These are phyloP conservation scores for Globisporangium takayamanum DNA, from an alignment of 352 stramenopile genomes.

Conservation along the genomic window DNA sequence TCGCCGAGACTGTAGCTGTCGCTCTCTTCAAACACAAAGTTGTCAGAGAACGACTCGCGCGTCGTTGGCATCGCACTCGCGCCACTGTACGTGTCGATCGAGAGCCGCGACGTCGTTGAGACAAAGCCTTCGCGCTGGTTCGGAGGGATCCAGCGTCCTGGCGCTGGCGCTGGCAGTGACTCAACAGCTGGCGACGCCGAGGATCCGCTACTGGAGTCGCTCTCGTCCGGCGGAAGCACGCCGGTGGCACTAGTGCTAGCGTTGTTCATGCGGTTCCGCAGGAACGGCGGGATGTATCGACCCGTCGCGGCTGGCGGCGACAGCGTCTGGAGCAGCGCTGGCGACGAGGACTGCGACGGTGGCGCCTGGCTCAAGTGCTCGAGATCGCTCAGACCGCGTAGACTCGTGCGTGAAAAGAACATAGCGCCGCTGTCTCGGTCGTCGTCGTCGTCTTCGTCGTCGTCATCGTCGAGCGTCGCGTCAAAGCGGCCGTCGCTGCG, in stretches of 20 bases:
- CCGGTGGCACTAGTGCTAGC: not conserved
- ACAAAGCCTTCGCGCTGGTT: conserved; percentile 48
- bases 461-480: conserved; percentile 17
- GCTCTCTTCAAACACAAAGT: conserved; percentile 52
- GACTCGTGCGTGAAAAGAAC: conserved; percentile 1
- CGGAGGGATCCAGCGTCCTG: conserved; percentile 43
- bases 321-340: conserved; percentile 40
- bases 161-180: conserved; percentile 27
- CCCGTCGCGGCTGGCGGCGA: conserved; percentile 48
- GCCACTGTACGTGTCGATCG: conserved; percentile 31
- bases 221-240: too few species aligned
- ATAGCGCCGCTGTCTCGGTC: conserved; percentile 12
- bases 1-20: conserved; percentile 65
- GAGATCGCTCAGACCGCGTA: not conserved
- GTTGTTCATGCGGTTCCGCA: conserved; percentile 40
- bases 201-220: not conserved
- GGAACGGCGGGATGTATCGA: conserved; percentile 72
- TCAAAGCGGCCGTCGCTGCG: conserved; percentile 16
- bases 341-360: conserved; percentile 6
- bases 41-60: conserved; percentile 49
- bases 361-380: not conserved
- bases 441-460: conserved; percentile 11
- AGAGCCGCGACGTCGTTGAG: conserved; percentile 24
- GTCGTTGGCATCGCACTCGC: conserved; percentile 17
- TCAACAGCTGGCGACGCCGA: conserved; percentile 30